These are phyloP conservation scores for Auricularia sp. DNA, from an alignment of 768 basidiomycete species.

Conservation along the genomic window DNA sequence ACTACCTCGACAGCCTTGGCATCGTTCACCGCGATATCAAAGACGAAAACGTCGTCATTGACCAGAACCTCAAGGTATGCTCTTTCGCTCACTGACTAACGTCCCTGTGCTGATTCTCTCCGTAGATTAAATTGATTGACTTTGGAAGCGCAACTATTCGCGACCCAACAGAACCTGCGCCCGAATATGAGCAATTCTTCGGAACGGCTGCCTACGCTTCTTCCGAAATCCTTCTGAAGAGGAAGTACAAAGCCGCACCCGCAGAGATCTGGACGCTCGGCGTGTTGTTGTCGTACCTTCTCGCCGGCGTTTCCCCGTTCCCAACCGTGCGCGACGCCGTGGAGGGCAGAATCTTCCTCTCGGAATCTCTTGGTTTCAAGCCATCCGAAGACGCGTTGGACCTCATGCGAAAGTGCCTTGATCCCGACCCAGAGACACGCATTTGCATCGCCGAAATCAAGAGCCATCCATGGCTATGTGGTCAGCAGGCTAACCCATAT, in stretches of 20 bases:
- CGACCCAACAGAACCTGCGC: slow-evolving; percentile 50
- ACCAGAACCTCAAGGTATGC: slow-evolving; percentile 47
- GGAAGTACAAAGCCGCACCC: slow-evolving; percentile 83
- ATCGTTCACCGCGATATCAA: slow-evolving; percentile 95
- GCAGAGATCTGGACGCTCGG: slow-evolving; percentile 96
- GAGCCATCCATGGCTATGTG: too few species aligned
- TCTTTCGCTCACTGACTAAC: neutral
- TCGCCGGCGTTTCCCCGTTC: slow-evolving; percentile 92
- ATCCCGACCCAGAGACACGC: too few species aligned
- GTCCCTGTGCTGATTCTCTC: neutral
- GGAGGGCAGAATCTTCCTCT: too few species aligned
- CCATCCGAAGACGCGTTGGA: too few species aligned
- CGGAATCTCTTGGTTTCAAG: too few species aligned
- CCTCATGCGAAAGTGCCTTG: too few species aligned
- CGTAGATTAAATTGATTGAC: slow-evolving; percentile 86
- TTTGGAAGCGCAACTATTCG: slow-evolving; percentile 82
- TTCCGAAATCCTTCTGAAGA: slow-evolving; percentile 11
- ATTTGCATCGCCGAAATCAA: too few species aligned
- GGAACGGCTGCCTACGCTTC: slow-evolving; percentile 95
- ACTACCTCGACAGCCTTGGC: slow-evolving; percentile 70
- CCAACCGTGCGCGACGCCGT: too few species aligned
- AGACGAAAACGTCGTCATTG: slow-evolving; percentile 87
- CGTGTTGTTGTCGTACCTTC: slow-evolving; percentile 85
- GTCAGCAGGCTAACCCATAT: too few species aligned
- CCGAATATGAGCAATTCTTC: slow-evolving; percentile 71